Evolutionary conservation across 495 filamentous ascomycete species (phyloP).

Genomic region (Cladorrhinum samala): DNA sequence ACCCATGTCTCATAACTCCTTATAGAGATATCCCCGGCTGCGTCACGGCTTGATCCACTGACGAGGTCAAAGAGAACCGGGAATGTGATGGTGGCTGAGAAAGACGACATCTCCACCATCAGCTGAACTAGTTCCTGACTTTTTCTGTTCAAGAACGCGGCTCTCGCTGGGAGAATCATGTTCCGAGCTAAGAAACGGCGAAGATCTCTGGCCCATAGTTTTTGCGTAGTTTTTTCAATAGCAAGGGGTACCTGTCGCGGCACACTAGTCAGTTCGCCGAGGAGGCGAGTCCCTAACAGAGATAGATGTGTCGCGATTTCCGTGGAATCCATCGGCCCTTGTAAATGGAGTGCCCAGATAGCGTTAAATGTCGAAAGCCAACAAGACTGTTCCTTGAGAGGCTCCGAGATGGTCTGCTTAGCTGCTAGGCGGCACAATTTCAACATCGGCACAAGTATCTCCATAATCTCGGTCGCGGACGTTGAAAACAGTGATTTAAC

Average conservation of each 20-base stretch:
- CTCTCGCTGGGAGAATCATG: conserved; percentile 61
- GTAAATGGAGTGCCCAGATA: conserved; percentile 41
- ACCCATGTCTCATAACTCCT: conserved; percentile 57
- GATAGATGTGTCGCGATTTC: conserved; percentile 38
- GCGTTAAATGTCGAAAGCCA: conserved; percentile 35
- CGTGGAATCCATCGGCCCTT: conserved; percentile 29
- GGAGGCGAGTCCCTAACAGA: conserved; percentile 22
- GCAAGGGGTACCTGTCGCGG: conserved; percentile 4
- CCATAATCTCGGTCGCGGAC: conserved; percentile 33
- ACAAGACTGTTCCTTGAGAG: conserved; percentile 21
- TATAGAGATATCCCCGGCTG: conserved; percentile 47
- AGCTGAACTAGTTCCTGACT: conserved; percentile 30
- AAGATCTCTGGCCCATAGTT: conserved; percentile 38
- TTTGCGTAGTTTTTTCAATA: conserved; percentile 13
- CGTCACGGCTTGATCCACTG: conserved; percentile 47
- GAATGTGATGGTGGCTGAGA: conserved; percentile 29
- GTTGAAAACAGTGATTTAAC: conserved; percentile 43
- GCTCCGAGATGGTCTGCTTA: conserved; percentile 12
- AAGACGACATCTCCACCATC: conserved; percentile 27
- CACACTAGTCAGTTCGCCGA: conserved; percentile 31
- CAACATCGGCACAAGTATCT: conserved; percentile 32
- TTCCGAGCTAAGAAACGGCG: conserved; percentile 62
- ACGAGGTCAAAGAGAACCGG: conserved; percentile 54
- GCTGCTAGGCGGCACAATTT: conserved; percentile 31
- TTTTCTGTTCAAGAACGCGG: conserved; percentile 44